A percentile compares a stretch with the other conserved stretches of the same genome.
phyloP scores from a whole-genome alignment of 176 grass and related monocot genomes.

The Cymbopogon citratus region DNA sequence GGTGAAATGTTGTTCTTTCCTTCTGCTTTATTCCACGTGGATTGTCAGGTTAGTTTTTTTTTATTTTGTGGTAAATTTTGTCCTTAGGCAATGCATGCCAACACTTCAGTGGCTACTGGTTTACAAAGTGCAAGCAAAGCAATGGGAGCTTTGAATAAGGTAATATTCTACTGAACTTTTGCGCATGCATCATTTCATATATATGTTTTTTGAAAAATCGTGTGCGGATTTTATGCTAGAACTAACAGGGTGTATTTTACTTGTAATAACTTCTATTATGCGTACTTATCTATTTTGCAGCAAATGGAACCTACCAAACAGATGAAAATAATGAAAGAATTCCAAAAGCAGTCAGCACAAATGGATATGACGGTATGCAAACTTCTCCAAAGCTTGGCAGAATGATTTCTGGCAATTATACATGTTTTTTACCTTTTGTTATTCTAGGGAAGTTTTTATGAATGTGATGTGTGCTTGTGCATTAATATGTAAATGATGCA shows the following conservation, averaged over 20 bases:
- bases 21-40: slow-evolving; percentile 19
- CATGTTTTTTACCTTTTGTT: not conserved
- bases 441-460: slow-evolving; percentile 9
- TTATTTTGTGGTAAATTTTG: not conserved
- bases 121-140: slow-evolving; percentile 84
- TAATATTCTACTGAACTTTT: slow-evolving; percentile 28
- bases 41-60: not conserved
- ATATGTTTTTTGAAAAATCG: not conserved
- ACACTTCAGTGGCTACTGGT: slow-evolving; percentile 83
- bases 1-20: slow-evolving; percentile 38
- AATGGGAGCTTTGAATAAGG: slow-evolving; percentile 95
- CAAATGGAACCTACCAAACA: slow-evolving; percentile 95
- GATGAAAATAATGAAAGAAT: slow-evolving; percentile 93
- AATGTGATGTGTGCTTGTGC: not conserved
- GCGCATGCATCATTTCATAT: not conserved
- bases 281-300: slow-evolving; percentile 34
- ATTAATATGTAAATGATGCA: slow-evolving; percentile 8
- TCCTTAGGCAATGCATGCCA: slow-evolving; percentile 81
- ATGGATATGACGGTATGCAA: slow-evolving; percentile 75
- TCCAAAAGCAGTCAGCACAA: slow-evolving; percentile 89
- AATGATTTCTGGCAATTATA: not conserved
- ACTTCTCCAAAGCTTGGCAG: slow-evolving; percentile 15
- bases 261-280: not conserved
- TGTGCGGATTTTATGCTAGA: not conserved
- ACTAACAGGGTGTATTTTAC: not conserved